Base-by-base conservation (phyloP, 108 stramenopile species). In the Cyclotella baltica region DNA sequence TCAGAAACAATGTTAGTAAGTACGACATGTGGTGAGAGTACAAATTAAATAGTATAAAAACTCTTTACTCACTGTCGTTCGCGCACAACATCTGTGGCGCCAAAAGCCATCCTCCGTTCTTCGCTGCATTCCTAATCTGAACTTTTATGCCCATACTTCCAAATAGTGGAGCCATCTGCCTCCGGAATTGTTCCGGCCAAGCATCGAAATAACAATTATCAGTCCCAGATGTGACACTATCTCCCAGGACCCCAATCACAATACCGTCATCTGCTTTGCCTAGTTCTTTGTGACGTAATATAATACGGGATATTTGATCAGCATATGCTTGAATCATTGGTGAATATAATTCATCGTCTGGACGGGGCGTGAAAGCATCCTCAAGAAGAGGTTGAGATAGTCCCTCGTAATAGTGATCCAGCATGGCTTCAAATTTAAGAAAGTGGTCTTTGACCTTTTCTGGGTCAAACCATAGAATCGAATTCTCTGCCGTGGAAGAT, bases 391-490 rank as follows among this genome's bases (percentile, higher is more conserved):
- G 16, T 13, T 50, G 28, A 22, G 67, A 28, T 29, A 52, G 52
- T 25, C 67, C 67, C 28, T 67, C 50, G 23, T 67, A 67, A 51
- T 67, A 67, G 23, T 67, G 67, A 1, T 67, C 67, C 11, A 67
- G 50, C 67, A 67, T 67, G 29, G 67, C 67, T 38, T 67, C 67
- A 19, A 67, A 67, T 28, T 52, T 50, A 20, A 67, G n/a, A n/a
- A 50, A 67, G 33, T 67, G 67, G n/a, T 67, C 67, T 4, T 31
- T 67, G 4, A 67, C 67, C 33, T 51, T 67, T 0, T 33, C 50
- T 19, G 50, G 3, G 34, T 67, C 67, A n/a, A 67, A 67, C 47
- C 50, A 50, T 8, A 67, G 67, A 2, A 9, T 23, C n/a, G n/a
- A n/a, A n/a, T n/a, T n/a, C n/a, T n/a, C n/a, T 0, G 50, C 67